Base-by-base conservation (phyloP, 257 asterid species). In the Ehretia macrophylla region DNA sequence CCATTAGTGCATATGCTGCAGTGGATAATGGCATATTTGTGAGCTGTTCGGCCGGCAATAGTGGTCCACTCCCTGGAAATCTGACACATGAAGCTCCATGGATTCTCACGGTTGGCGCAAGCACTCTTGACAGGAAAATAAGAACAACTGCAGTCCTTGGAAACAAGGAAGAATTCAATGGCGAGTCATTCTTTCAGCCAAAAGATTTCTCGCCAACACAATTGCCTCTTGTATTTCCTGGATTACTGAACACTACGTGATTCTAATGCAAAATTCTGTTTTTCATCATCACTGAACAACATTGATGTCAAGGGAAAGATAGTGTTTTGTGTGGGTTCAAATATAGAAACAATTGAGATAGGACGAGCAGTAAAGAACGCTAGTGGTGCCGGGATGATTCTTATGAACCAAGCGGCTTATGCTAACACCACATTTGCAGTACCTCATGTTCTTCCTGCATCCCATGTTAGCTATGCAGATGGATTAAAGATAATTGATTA, bases 61-160 rank as follows among this genome's bases (percentile, higher is more conserved):
- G 0, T 0, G 84, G 84, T 20, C 81, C 83, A 0, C 8, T 8
- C 14, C 0, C 8, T 40, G 13, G 8, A 0, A 11, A 72, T 0
- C 0, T 72, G 11, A 0, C 35, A 0, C 71, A 76, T 10, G 77
- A 51, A 12, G 81, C 85, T 16, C 85, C 85, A 0, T 82, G 88
- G 88, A 56, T 71, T 10, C 79, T 82, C 42, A 69, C 83, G 0
- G 85, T 82, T 5, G 89, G 86, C 4, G 85, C 89, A 3, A 77
- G 86, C 60, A 74, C 82, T 0, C 44, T 27, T n/a, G 82, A 79
- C 17, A 61, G 89, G 19, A 67, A 60, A 40, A 6, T 82, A 14
- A 59, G 23, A 55, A 81, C 80, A 1, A 67, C 64, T 1, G 80
- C 61, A 3, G 22, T 68, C n/a, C 71, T 82, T 10, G 85, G 81